Conservation (phyloP, 306 rosid genomes). For the Medicago ruthenica region DNA sequence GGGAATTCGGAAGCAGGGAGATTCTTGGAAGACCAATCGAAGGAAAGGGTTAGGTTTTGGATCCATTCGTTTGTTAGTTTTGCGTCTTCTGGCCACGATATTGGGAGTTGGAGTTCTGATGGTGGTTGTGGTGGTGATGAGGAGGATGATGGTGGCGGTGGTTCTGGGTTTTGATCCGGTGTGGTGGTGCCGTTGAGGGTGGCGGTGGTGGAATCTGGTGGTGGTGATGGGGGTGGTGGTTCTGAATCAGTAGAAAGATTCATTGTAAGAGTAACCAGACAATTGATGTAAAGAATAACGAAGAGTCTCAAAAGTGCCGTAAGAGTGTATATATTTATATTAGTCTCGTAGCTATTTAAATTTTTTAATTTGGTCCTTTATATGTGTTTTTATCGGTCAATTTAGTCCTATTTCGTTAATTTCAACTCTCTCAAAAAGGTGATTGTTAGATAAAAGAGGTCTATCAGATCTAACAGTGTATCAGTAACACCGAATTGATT, state of each 20-base stretch:
- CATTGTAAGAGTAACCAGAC: conserved; percentile 38
- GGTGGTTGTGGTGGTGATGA: conserved; percentile 46
- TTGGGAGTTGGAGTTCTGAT: conserved; percentile 49
- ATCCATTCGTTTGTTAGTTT: conserved; percentile 63
- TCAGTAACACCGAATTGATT: too few species aligned
- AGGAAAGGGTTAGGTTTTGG: conserved; percentile 54
- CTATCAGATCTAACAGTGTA: too few species aligned
- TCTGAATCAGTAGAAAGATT: conserved; percentile 40
- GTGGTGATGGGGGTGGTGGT: conserved; percentile 29
- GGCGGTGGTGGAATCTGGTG: conserved; percentile 41
- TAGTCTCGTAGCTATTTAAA: neutral
- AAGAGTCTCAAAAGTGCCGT: too few species aligned
- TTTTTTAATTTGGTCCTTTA: too few species aligned
- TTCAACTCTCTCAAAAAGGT: too few species aligned
- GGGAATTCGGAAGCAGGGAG: conserved; percentile 63
- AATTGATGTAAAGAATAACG: neutral
- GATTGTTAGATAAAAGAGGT: too few species aligned
- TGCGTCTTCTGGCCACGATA: conserved; percentile 72
- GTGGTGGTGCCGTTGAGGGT: conserved; percentile 25
- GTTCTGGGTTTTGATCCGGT: neutral
- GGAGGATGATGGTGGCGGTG: conserved; percentile 24
- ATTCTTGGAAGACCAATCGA: conserved; percentile 78
- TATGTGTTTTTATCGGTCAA: neutral
- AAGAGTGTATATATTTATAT: neutral
- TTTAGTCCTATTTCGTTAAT: too few species aligned